Base-by-base conservation (phyloP, 257 asterid genomes). In the Anisodus acutangulus region DNA sequence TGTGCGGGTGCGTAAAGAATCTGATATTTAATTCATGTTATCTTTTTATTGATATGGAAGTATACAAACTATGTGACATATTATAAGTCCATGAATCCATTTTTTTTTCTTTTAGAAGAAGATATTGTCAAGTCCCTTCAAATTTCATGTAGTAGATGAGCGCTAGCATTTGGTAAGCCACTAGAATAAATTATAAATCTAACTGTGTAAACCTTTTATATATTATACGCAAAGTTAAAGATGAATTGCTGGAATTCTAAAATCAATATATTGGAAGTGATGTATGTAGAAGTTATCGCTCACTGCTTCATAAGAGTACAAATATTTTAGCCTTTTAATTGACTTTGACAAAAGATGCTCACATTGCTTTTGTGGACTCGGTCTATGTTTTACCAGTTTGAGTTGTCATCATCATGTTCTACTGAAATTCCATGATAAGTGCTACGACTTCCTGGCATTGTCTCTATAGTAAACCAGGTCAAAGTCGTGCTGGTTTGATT, bases 401-500 rank as follows among this genome's bases (percentile, higher is more conserved):
- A 76, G 81, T 22, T 49, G 80, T 47, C 60, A 51, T 74, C 81
- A 49, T 6, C 12, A 51, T 6, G 11, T 51, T 17, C 35, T 16
- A 22, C 62, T 76, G 45, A 3, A 76, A 51, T 53, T 76, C 63
- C 19, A 22, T 26, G 19, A 74, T 49, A 76, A 1, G 17, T 19
- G 62, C 45, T 15, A 51, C 22, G 12, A 76, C 17, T 72, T 72
- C 1, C 10, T 72, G 80, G 59, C 41, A 19, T 47, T 72, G 1
- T 47, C 16, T 8, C 35, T 16, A 41, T 41, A 70, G 79, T 47
- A 72, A 72, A 72, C n/a, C 80, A 72, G 6, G 19, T 76, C 81
- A 51, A 49, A 51, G 62, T 49, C 10, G 7, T 47, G 19, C 4
- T 70, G 35, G 37, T 70, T 43, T 43, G 22, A 49, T 64, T 64